Evolutionary conservation across 495 filamentous ascomycete genomes (phyloP), one percentile per base, ranked within the genome.

Genomic region (Aspergillus leporis): DNA sequence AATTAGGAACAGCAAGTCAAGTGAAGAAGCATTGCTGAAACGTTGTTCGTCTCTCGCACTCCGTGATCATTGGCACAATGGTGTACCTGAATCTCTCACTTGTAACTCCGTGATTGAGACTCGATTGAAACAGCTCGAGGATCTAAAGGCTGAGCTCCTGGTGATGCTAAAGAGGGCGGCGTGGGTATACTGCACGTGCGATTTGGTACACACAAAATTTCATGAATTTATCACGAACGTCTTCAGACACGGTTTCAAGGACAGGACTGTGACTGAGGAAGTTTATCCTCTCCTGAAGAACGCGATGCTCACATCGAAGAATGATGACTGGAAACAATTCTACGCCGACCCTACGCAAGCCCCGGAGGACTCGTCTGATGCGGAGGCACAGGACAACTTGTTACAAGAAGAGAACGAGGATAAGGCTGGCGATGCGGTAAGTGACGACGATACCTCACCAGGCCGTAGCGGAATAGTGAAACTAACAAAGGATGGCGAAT

Each of bases 11-110:
- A 79, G 76, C 47, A 60, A 73, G 18, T 70, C 71, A 4, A 66
- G 71, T 0, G 68, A 75, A 30, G 78, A 85, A 53, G 77, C 78
- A 5, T 60, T 85, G 21, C 56, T 83, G 19, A 84, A 79, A 56
- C 73, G 76, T 13, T 78, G 74, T 58, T 75, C 77, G 16, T 70
- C 72, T 9, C 58, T 68, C 18, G 63, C 57, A 3, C 52, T 70
- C 5, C 56, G 60, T 10, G 55, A 55, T 1, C 50, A 55, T 6
- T 62, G 59, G 58, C 43, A 51, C 4, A 21, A 56, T 25, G 63
- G 61, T 10, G 53, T 55, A 13, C 60, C 65, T 0, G 63, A 70
- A 47, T 34, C 9, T 7, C 51, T 55, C 21, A 68, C 63, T 9
- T 68, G 66, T 38, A 31, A 46, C 14, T 63, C 59, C 22, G 59